Conservation (phyloP, 192 early-diverging fungal species). For the Coemansia brasiliensis region DNA sequence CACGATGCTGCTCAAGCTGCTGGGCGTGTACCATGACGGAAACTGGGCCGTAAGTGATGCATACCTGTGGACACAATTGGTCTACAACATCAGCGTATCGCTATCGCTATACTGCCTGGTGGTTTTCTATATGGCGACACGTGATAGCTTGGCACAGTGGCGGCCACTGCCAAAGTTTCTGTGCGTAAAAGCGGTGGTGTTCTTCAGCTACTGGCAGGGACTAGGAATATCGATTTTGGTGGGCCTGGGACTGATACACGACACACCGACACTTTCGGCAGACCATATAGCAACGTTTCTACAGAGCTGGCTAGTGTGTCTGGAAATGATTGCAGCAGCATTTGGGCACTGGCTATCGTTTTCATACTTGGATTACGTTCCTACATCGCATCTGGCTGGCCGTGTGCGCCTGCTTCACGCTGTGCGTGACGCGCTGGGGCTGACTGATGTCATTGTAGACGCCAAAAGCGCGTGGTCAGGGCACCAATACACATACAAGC, state of each 20-base stretch:
- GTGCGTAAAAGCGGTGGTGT: constrained; percentile 90
- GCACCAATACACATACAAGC: constrained; percentile 72
- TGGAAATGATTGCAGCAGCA: constrained; percentile 86
- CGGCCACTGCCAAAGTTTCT: constrained; percentile 92
- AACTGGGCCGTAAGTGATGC: constrained; percentile 63
- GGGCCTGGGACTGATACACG: constrained; percentile 68
- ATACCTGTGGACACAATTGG: constrained; percentile 79
- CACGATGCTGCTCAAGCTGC: constrained; percentile 78
- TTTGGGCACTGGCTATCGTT: constrained; percentile 81
- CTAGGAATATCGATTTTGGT: constrained; percentile 81
- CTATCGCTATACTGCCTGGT: constrained; percentile 82
- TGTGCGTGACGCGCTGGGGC: constrained; percentile 75
- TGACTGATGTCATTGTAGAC: constrained; percentile 84
- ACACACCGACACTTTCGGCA: constrained; percentile 58
- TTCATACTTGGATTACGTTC: constrained; percentile 79
- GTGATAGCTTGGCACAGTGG: constrained; percentile 69
- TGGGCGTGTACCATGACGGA: constrained; percentile 79
- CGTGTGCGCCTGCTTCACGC: constrained; percentile 77
- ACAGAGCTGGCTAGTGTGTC: constrained; percentile 89
- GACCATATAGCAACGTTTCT: constrained; percentile 77
- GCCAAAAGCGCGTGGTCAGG: constrained; percentile 75
- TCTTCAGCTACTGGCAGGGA: constrained; percentile 94
- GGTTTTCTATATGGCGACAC: constrained; percentile 84
- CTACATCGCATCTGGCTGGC: constrained; percentile 64
- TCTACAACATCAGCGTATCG: constrained; percentile 90